Conservation (phyloP, 2,329 filamentous ascomycete species). For the Aureobasidium pullulans region DNA sequence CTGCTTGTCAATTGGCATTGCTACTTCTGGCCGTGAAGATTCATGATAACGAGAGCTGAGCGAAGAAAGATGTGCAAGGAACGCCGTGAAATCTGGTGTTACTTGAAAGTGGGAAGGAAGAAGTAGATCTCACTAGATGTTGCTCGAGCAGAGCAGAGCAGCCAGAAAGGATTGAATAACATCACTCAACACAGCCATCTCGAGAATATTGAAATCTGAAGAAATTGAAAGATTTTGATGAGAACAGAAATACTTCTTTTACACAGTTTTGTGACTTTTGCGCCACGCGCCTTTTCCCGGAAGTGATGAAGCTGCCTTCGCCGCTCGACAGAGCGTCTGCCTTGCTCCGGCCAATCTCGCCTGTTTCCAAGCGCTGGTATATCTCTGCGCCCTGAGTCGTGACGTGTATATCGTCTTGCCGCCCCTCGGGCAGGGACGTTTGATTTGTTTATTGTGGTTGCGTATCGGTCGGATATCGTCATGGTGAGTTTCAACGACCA, state of each 20-base stretch:
- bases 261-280: slow-evolving; percentile 5
- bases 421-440: background rate
- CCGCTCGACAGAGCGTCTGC: background rate
- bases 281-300: background rate
- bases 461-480: background rate
- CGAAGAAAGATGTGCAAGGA: too few relatives aligned
- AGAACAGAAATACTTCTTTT: background rate
- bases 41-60: too few relatives aligned
- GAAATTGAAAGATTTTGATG: background rate
- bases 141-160: too few relatives aligned
- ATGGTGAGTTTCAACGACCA: background rate
- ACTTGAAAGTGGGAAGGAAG: too few relatives aligned
- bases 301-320: background rate
- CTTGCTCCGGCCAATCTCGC: background rate
- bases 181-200: background rate
- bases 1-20: too few relatives aligned
- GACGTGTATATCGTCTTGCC: background rate
- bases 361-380: background rate
- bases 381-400: background rate
- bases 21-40: too few relatives aligned
- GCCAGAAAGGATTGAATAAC: too few relatives aligned
- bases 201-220: background rate
- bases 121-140: too few relatives aligned
- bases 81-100: too few relatives aligned
- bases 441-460: background rate